Evolutionary conservation across 768 basidiomycete species (phyloP), one percentile per base, ranked within the genome.

Genomic region (Sarcomyxa edulis): DNA sequence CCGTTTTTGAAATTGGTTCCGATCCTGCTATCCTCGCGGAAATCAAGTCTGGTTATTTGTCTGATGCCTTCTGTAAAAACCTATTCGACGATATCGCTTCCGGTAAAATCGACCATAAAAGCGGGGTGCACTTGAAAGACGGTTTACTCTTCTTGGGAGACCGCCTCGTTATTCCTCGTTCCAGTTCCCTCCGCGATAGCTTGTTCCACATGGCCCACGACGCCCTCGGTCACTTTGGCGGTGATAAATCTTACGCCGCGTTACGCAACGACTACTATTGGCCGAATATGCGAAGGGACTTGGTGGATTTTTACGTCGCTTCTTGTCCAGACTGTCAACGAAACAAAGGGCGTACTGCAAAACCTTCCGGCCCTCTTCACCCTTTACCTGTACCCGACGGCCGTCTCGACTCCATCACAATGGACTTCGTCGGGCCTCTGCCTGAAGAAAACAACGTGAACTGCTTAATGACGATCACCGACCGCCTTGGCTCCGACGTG

Each of bases 341-440:
- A 0, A 58, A 66, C 49, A 69, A 71, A 40, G 42, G 45, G 0
- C 30, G 31, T 0, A 61, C 57, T 0, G 40, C n/a, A n/a, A n/a
- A n/a, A n/a, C n/a, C n/a, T n/a, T n/a, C n/a, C n/a, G n/a, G n/a
- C n/a, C n/a, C n/a, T 1, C 47, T 55, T 34, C 29, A 50, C 34
- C 37, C 53, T 7, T 34, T 44, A 33, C 7, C 46, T 31, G 2
- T 69, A 51, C 42, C 57, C 48, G 39, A 49, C 48, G 0, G 46
- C 53, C 48, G 64, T 58, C 62, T n/a, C n/a, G n/a, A n/a, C n/a
- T n/a, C n/a, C n/a, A n/a, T n/a, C n/a, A n/a, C n/a, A n/a, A n/a
- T n/a, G 0, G 56, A 65, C 25, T 64, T 64, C 36, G 48, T 64
- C 7, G 58, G 61, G 0, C 57, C 55, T 0, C 28, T 64, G 1